Conservation (phyloP, 768 basidiomycete species). For the Sistotremastrum niveocremeum region DNA sequence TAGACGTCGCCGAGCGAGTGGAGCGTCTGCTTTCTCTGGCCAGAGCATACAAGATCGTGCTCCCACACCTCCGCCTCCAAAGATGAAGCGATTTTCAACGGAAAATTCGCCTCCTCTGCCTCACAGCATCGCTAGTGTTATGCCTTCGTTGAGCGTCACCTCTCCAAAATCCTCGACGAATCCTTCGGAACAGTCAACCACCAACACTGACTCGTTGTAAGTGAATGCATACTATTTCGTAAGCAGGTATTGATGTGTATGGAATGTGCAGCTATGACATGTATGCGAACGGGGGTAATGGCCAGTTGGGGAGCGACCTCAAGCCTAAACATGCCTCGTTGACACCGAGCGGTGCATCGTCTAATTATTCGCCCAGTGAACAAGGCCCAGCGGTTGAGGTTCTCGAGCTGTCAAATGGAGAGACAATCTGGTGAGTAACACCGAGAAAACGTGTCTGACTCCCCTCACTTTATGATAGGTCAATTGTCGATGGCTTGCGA, state of each 20-base stretch:
- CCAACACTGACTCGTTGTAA: conserved; percentile 68
- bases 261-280: conserved; percentile 51
- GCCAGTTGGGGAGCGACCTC: conserved; percentile 4
- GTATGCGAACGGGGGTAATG: conserved; percentile 50
- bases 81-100: conserved; percentile 47
- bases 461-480: conserved; percentile 30
- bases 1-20: conserved; percentile 42
- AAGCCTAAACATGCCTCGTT: not conserved
- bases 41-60: conserved; percentile 71
- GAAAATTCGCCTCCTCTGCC: conserved; percentile 61
- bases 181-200: conserved; percentile 50
- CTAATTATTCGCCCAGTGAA: conserved; percentile 26
- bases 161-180: conserved; percentile 26
- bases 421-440: conserved; percentile 63
- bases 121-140: conserved; percentile 41
- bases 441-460: conserved; percentile 5
- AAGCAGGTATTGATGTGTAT: too few relatives aligned
- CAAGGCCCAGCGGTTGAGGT: conserved; percentile 59
- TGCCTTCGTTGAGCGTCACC: conserved; percentile 22
- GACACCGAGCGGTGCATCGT: conserved; percentile 19
- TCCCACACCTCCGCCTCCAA: conserved; percentile 76
- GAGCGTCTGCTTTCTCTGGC: conserved; percentile 38
- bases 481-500: conserved; percentile 72
- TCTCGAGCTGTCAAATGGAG: conserved; percentile 74
- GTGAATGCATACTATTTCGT: conserved; percentile 15